A percentile compares a stretch with the other conserved stretches of the same genome.
Conservation (phyloP, 495 filamentous ascomycete species). For the Jackrogersella minutella region DNA sequence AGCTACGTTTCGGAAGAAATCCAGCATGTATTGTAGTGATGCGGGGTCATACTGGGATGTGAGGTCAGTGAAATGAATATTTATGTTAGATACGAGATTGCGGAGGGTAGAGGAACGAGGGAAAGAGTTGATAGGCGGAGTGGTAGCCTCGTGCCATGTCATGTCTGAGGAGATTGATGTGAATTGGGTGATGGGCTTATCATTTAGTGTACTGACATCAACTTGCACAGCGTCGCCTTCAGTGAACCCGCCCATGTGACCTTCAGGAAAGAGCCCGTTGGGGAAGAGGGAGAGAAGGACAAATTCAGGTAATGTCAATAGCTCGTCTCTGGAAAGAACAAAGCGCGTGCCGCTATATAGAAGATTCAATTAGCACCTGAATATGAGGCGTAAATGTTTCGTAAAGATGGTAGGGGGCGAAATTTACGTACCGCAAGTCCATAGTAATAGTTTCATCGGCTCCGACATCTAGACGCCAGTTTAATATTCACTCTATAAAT, state of each 20-base stretch:
- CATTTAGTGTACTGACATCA: constrained; percentile 73
- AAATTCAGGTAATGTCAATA: constrained; percentile 95
- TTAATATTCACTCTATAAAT: constrained; percentile 3
- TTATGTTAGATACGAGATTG: constrained; percentile 55
- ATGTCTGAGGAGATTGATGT: constrained; percentile 30
- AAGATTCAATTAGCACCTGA: constrained; percentile 39
- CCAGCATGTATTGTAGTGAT: constrained; percentile 98
- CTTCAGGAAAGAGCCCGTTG: constrained; percentile 96
- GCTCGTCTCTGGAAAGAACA: constrained; percentile 90
- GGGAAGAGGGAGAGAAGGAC: constrained; percentile 98
- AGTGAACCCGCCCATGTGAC: constrained; percentile 88
- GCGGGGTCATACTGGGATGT: constrained; percentile 87
- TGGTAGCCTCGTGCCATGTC: constrained; percentile 28
- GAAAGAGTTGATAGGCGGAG: constrained; percentile 35
- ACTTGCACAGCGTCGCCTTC: constrained; percentile 96
- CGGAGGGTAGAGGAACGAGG: constrained; percentile 42
- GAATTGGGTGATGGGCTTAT: constrained; percentile 33
- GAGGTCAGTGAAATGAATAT: constrained; percentile 66
- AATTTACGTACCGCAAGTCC: constrained; percentile 78
- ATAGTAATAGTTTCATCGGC: constrained; percentile 96
- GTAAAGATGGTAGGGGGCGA: background rate
- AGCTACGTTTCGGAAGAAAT: constrained; percentile 96
- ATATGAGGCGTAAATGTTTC: background rate
- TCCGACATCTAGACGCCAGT: constrained; percentile 69
- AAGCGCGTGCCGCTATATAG: constrained; percentile 83